phyloP scores from a whole-genome alignment of 2,329 filamentous ascomycete genomes.

The Alternaria gansuensis region DNA sequence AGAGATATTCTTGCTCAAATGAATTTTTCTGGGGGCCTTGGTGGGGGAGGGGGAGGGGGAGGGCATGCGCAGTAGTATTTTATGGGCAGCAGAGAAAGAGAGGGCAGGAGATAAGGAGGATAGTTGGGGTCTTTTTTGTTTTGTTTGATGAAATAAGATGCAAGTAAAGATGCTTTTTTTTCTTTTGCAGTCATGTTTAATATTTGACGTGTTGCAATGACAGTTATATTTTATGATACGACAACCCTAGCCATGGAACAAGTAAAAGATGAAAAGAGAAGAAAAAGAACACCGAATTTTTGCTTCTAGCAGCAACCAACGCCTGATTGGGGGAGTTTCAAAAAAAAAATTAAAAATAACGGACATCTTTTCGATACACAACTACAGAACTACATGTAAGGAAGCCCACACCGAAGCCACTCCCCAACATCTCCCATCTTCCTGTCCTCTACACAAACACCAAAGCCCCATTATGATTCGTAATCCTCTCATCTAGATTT shows the following conservation, averaged over 20 bases:
- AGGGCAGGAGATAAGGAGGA: too few relatives aligned
- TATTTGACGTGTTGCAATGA: too few relatives aligned
- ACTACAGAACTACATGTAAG: neutral
- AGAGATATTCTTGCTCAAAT: constrained; percentile 29
- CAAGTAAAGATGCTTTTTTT: too few relatives aligned
- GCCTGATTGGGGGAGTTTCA: neutral
- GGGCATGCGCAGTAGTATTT: constrained; percentile 7
- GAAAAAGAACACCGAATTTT: too few relatives aligned
- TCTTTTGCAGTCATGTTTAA: too few relatives aligned
- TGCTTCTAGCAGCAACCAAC: too few relatives aligned
- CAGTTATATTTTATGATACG: too few relatives aligned
- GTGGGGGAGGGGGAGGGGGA: neutral
- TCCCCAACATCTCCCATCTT: neutral
- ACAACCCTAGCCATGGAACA: too few relatives aligned
- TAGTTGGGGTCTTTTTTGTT: neutral
- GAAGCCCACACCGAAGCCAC: neutral
- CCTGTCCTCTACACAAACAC: constrained; percentile 30
- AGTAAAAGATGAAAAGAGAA: too few relatives aligned
- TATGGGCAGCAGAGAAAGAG: too few relatives aligned
- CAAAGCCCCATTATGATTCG: constrained; percentile 36
- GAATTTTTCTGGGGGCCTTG: constrained; percentile 21
- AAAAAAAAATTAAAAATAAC: neutral
- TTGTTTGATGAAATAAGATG: too few relatives aligned
- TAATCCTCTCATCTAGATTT: constrained; percentile 39
- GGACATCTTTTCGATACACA: neutral